Base-by-base conservation (phyloP, 2,329 filamentous ascomycete species). In the Ceratocystiopsis brevicomis region DNA sequence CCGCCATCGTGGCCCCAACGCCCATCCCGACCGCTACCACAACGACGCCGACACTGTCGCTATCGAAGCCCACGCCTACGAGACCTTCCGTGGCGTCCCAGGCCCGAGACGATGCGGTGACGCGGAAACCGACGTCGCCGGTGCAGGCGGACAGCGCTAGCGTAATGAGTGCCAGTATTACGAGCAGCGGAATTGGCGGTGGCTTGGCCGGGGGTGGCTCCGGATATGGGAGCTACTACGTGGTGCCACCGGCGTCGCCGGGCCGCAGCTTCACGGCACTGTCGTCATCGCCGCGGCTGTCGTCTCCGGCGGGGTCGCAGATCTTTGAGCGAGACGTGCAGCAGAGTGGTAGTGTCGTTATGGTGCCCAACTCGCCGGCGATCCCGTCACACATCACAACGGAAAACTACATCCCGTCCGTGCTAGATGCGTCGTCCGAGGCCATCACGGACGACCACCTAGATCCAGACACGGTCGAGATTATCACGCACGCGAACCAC, bases 261-360 rank as follows among this genome's bases (percentile, higher is more conserved):
- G 67, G 64, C 46, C 73, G 76, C 45, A 73, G 71, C 36, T 35
- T 47, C 18, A 39, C 44, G 4, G 48, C 39, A 42, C 61, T 83
- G 38, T 78, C 79, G 13, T 71, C 73, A 11, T 88, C 85, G 10
- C 80, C 85, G 5, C 71, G 81, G 40, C 61, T 87, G 38, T 73
- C 80, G 43, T 93, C 85, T 17, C 84, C 87, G 14, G 82, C 85
- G 12, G 69, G 71, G 25, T 79, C 76, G 5, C 76, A 79, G 52
- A 95, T 96, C 53, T 96, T 96, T 57, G 88, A 96, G 65, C 81
- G 88, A 54, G 84, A 87, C 58, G 88, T 96, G 19, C 88, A 95
- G 60, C 87, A 95, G 54, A 49, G 17, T 33, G 41, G 39, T 38
- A 44, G 45, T 48, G 25, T 11, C 6, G 53, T 44, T 46, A 54